Evolutionary conservation across 2,329 filamentous ascomycete species (phyloP).

Genomic region (Cercospora sp.): DNA sequence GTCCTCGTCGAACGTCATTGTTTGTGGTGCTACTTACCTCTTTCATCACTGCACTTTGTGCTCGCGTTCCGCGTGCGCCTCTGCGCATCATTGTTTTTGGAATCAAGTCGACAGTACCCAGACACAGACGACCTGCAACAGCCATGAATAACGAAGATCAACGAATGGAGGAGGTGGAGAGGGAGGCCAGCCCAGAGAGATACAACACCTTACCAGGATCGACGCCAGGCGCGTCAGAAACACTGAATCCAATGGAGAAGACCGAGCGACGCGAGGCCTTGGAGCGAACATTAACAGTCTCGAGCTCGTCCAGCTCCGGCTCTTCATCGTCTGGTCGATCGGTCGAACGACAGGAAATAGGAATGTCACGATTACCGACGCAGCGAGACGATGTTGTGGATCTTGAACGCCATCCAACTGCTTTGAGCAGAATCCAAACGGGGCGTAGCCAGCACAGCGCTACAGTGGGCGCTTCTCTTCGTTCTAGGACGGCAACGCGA

Average conservation of each 20-base stretch:
- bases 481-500: slow-evolving; percentile 40
- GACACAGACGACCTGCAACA: slow-evolving; percentile 38
- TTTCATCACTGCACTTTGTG: background rate
- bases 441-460: slow-evolving; percentile 67
- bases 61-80: background rate
- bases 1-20: slow-evolving; percentile 1
- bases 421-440: slow-evolving; percentile 70
- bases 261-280: slow-evolving; percentile 46
- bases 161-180: slow-evolving; percentile 56
- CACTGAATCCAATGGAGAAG: slow-evolving; percentile 15
- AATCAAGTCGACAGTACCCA: background rate
- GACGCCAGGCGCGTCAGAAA: slow-evolving; percentile 46
- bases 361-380: slow-evolving; percentile 63
- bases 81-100: background rate
- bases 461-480: slow-evolving; percentile 62
- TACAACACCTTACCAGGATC: slow-evolving; percentile 26
- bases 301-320: slow-evolving; percentile 53
- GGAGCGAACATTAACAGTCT: slow-evolving; percentile 58
- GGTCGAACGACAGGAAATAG: slow-evolving; percentile 44
- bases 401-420: slow-evolving; percentile 69
- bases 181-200: slow-evolving; percentile 52
- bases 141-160: slow-evolving; percentile 57
- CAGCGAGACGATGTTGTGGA: slow-evolving; percentile 54
- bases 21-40: background rate
- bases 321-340: slow-evolving; percentile 37